Evolutionary conservation across 441 rosid species (phyloP).

Genomic region (Pelargonium myrrhifolium): DNA sequence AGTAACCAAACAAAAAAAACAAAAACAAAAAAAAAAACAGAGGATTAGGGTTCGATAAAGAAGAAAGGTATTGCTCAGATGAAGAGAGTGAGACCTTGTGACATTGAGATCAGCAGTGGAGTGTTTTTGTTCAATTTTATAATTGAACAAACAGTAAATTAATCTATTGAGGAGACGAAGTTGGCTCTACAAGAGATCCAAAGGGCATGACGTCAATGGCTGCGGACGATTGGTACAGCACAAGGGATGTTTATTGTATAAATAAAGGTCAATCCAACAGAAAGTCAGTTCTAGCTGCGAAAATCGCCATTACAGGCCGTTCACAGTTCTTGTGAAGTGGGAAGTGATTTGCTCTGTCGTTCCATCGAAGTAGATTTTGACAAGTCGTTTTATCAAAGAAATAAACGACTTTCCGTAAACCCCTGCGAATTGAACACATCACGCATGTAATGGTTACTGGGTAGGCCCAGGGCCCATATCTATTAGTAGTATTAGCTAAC

Average conservation of each 20-base stretch:
- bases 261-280: too few relatives aligned
- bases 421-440: neutral
- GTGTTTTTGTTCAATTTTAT: neutral
- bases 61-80: neutral
- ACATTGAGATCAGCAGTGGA: slow-evolving; percentile 25
- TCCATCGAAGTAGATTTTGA: too few relatives aligned
- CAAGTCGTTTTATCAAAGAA: neutral
- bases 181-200: slow-evolving; percentile 23
- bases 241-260: neutral
- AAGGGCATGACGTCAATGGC: slow-evolving; percentile 20
- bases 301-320: neutral
- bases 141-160: neutral
- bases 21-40: too few relatives aligned
- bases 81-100: slow-evolving; percentile 33
- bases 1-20: slow-evolving; percentile 14
- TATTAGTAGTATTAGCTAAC: too few relatives aligned
- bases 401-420: neutral
- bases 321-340: too few relatives aligned
- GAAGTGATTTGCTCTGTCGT: too few relatives aligned
- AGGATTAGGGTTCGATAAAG: slow-evolving; percentile 17
- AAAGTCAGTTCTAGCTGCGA: too few relatives aligned
- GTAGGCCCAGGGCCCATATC: too few relatives aligned
- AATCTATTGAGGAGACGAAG: slow-evolving; percentile 5
- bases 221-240: neutral
- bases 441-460: too few relatives aligned